Percentiles rank a stretch among this genome's conserved stretches.
Evolutionary conservation across 331 rosid genomes (phyloP).

Genomic region (Pyracantha coccinea): DNA sequence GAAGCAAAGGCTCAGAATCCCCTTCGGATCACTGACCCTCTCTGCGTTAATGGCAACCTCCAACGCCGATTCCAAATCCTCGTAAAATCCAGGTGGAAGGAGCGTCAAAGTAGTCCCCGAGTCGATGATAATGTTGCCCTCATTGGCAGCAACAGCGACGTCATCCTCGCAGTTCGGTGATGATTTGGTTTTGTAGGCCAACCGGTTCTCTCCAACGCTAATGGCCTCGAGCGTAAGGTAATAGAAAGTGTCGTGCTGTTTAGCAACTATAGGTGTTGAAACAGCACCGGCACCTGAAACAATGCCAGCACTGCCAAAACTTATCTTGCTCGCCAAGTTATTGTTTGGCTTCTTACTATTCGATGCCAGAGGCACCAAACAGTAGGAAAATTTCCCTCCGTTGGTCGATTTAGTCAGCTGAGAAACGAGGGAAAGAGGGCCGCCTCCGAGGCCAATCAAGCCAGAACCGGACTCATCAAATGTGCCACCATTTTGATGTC

Average conservation of each 20-base stretch:
- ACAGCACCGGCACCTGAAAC: constrained; percentile 13
- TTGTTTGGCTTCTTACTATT: neutral
- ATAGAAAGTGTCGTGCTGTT: constrained; percentile 11
- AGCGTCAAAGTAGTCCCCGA: constrained; percentile 46
- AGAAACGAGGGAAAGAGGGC: constrained; percentile 41
- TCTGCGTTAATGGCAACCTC: constrained; percentile 3
- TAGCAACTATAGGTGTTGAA: constrained; percentile 26
- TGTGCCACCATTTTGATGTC: constrained; percentile 30
- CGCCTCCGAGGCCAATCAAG: constrained; percentile 49
- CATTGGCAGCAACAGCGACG: neutral
- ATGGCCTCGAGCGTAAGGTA: constrained; percentile 34
- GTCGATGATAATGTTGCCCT: constrained; percentile 42
- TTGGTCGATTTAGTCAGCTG: constrained; percentile 17
- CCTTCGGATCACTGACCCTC: constrained; percentile 25
- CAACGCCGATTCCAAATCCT: constrained; percentile 19
- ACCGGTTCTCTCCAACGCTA: constrained; percentile 33
- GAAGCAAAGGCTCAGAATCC: constrained; percentile 25
- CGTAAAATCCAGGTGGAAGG: constrained; percentile 8
- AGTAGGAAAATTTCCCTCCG: constrained; percentile 42
- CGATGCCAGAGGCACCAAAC: constrained; percentile 16
- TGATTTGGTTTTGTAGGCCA: constrained; percentile 4
- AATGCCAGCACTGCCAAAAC: constrained; percentile 27
- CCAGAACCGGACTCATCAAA: constrained; percentile 32
- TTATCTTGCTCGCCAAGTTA: constrained; percentile 24
- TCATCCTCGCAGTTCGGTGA: neutral